A percentile compares a stretch with the other conserved stretches of the same genome.
phyloP scores from a whole-genome alignment of 2,329 filamentous ascomycete species.

The Monilinia fructicola region DNA sequence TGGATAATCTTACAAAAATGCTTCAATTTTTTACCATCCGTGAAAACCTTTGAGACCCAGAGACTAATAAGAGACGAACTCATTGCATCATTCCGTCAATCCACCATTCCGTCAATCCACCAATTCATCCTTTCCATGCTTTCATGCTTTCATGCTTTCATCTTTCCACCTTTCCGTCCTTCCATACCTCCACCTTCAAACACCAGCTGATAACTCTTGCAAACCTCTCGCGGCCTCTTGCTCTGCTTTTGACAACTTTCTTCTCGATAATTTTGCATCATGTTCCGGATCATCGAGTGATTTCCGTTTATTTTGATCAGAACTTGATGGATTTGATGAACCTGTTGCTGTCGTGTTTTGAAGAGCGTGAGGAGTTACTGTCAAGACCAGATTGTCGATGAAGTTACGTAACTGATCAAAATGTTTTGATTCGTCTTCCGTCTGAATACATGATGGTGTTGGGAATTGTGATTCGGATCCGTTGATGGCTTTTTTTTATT shows the following conservation, averaged over 20 bases:
- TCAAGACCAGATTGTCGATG: constrained; percentile 23
- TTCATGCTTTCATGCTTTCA: neutral
- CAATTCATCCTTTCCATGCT: neutral
- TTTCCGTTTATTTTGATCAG: constrained; percentile 23
- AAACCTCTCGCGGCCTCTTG: constrained; percentile 21
- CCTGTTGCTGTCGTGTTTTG: neutral
- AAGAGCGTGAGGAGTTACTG: constrained; percentile 17
- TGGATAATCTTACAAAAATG: constrained; percentile 10
- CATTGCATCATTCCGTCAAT: too few relatives aligned
- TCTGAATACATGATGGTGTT: constrained; percentile 23
- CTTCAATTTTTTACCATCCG: constrained; percentile 22
- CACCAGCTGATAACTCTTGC: constrained; percentile 22
- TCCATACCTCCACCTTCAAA: constrained; percentile 3
- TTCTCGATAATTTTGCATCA: constrained; percentile 11
- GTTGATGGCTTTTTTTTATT: constrained; percentile 20
- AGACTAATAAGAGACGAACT: too few relatives aligned
- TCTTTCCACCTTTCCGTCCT: neutral
- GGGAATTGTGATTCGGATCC: constrained; percentile 16
- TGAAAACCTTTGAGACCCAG: constrained; percentile 12
- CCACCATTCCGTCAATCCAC: too few relatives aligned
- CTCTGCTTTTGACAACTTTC: constrained; percentile 24
- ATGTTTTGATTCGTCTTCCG: constrained; percentile 23
- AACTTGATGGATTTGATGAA: neutral
- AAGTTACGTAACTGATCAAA: constrained; percentile 25
- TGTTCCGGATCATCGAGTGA: constrained; percentile 18